phyloP scores from a whole-genome alignment of 2,329 filamentous ascomycete species.

The Fusarium zealandicum region DNA sequence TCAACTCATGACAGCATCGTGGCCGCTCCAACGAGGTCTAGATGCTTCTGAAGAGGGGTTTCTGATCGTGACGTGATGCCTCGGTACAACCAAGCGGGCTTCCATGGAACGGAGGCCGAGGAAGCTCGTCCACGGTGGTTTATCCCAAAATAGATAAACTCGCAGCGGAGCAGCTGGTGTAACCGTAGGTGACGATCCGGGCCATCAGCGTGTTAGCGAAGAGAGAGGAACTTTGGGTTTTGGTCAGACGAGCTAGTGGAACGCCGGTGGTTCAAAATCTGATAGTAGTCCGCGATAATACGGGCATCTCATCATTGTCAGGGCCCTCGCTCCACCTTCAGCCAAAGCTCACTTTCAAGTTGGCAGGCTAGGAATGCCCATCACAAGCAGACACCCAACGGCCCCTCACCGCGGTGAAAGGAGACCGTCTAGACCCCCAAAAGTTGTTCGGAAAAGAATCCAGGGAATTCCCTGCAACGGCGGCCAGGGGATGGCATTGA shows the following conservation, averaged over 20 bases:
- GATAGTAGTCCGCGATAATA: slow-evolving; percentile 4
- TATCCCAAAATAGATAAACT: slow-evolving; percentile 32
- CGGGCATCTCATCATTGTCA: slow-evolving; percentile 9
- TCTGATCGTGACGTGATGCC: background rate
- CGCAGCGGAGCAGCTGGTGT: background rate
- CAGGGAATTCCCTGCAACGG: background rate
- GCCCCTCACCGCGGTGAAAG: slow-evolving; percentile 5
- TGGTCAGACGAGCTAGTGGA: background rate
- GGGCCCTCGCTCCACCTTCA: too few species aligned
- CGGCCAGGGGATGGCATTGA: background rate
- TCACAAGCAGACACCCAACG: background rate
- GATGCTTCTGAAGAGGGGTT: background rate
- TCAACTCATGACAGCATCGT: too few species aligned
- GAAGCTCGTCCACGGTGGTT: slow-evolving; percentile 11
- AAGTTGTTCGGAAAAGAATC: background rate
- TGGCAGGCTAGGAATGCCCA: background rate
- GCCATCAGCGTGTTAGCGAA: background rate
- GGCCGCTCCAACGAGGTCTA: background rate
- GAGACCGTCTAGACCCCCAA: background rate
- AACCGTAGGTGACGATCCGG: background rate
- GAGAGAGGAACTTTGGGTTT: slow-evolving; percentile 5
- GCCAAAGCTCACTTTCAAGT: too few species aligned
- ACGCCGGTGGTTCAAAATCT: slow-evolving; percentile 5
- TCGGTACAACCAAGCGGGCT: slow-evolving; percentile 1
- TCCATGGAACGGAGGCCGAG: background rate